phyloP scores from a whole-genome alignment of 768 basidiomycete genomes.

The Gautieria morchelliformis region DNA sequence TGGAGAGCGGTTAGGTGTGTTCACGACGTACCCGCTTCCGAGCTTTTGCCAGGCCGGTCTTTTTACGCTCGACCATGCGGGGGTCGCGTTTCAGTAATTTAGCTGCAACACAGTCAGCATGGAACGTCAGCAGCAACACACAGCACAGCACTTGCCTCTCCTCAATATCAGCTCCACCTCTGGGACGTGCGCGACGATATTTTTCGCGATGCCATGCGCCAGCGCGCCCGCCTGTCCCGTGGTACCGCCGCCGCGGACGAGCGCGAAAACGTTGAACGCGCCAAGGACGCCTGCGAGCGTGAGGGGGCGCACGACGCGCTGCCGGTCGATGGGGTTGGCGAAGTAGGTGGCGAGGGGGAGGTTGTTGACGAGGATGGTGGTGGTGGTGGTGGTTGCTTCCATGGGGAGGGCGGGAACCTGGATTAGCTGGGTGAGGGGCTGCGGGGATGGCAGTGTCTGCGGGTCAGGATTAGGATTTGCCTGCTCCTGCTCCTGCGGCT shows the following conservation, averaged over 20 bases:
- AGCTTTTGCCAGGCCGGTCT: conserved; percentile 87
- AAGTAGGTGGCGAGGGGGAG: conserved; percentile 75
- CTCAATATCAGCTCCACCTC: conserved; percentile 54
- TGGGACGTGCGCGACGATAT: conserved; percentile 61
- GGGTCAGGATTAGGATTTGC: too few species aligned
- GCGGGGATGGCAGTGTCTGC: background rate
- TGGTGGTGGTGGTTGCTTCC: conserved; percentile 22
- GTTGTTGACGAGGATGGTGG: conserved; percentile 79
- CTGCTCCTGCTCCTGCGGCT: background rate
- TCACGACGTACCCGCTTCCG: conserved; percentile 68
- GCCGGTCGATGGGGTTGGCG: conserved; percentile 61
- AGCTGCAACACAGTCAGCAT: conserved; percentile 34
- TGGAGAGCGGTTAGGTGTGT: background rate
- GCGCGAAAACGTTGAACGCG: conserved; percentile 68
- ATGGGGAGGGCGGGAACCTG: conserved; percentile 15
- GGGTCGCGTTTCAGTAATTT: conserved; percentile 85
- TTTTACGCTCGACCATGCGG: conserved; percentile 97
- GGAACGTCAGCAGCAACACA: background rate
- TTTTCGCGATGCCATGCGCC: conserved; percentile 67
- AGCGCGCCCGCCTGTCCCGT: conserved; percentile 89
- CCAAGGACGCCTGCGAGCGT: conserved; percentile 77
- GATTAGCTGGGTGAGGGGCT: conserved; percentile 11
- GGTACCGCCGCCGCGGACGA: conserved; percentile 81
- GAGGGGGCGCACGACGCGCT: conserved; percentile 73
- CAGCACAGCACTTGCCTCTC: conserved; percentile 45